Conservation (phyloP, 2,329 filamentous ascomycete species). For the Orbilia ellipsospora region DNA sequence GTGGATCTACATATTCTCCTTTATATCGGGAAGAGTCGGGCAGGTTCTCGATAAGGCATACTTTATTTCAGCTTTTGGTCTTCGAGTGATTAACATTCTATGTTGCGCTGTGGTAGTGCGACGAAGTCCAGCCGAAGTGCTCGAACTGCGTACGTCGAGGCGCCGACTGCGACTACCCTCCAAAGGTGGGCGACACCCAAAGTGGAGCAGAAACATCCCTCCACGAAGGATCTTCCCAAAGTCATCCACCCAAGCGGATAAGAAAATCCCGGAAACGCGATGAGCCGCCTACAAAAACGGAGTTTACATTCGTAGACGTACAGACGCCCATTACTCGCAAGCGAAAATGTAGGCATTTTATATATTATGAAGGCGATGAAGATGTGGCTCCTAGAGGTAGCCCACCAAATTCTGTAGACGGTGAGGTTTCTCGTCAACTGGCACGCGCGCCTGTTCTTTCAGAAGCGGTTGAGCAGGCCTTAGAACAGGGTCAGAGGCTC, state of each 20-base stretch:
- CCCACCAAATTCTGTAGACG: too few relatives aligned
- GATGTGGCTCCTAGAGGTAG: not conserved
- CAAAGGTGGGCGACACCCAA: not conserved
- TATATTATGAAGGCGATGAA: not conserved
- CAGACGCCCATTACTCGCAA: slow-evolving; percentile 5
- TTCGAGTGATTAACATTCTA: too few relatives aligned
- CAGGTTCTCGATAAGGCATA: not conserved
- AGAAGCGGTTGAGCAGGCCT: slow-evolving; percentile 14
- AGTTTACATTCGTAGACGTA: slow-evolving; percentile 44
- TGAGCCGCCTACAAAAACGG: not conserved
- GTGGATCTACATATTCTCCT: too few relatives aligned
- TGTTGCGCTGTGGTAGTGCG: too few relatives aligned
- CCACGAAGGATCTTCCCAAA: not conserved
- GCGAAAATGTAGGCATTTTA: slow-evolving; percentile 9
- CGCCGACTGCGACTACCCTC: slow-evolving; percentile 24
- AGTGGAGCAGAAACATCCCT: not conserved
- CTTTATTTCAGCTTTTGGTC: too few relatives aligned
- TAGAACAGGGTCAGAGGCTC: slow-evolving; percentile 30
- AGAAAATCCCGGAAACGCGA: slow-evolving; percentile 31
- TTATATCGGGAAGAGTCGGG: not conserved
- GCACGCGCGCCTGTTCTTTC: not conserved
- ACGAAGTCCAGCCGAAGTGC: slow-evolving; percentile 33
- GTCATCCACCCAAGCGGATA: not conserved
- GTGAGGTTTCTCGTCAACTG: too few relatives aligned
- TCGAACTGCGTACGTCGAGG: slow-evolving; percentile 44